Evolutionary conservation across 768 basidiomycete species (phyloP).

Genomic region (Podaxis sp.): DNA sequence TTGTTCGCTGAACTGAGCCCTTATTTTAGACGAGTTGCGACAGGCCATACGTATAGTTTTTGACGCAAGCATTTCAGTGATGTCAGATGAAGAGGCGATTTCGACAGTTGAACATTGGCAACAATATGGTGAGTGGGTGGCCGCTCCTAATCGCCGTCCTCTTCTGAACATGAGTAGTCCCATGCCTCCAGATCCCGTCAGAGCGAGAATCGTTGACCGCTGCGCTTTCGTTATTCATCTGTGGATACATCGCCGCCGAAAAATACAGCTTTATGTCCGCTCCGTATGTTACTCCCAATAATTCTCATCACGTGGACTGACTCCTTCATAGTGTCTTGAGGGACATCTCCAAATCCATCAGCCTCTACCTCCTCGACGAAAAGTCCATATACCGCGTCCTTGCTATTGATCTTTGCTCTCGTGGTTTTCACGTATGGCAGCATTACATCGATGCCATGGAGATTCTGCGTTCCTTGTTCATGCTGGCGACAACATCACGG

Average conservation of each 20-base stretch:
- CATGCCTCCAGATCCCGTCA: conserved; percentile 56
- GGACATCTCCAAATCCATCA: conserved; percentile 83
- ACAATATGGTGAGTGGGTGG: conserved; percentile 47
- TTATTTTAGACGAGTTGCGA: conserved; percentile 62
- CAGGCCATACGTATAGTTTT: conserved; percentile 77
- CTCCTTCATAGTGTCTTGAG: conserved; percentile 58
- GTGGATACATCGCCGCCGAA: conserved; percentile 80
- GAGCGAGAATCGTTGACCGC: conserved; percentile 57
- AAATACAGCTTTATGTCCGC: conserved; percentile 75
- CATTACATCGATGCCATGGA: conserved; percentile 89
- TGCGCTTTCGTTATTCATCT: conserved; percentile 74
- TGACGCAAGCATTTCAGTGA: conserved; percentile 64
- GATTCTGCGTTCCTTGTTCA: conserved; percentile 81
- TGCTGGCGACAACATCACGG: conserved; percentile 66
- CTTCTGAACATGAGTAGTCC: conserved; percentile 41
- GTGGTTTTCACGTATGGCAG: conserved; percentile 94
- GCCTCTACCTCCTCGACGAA: conserved; percentile 74
- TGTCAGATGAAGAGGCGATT: conserved; percentile 67
- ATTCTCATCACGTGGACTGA: conserved; percentile 1
- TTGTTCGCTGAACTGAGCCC: conserved; percentile 4
- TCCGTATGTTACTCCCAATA: conserved; percentile 41
- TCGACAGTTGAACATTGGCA: conserved; percentile 62
- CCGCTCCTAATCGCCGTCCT: background rate
- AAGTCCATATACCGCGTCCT: conserved; percentile 62
- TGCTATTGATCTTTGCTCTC: conserved; percentile 86